Conservation (phyloP, 2,329 filamentous ascomycete genomes). For the Amphichorda felina region DNA sequence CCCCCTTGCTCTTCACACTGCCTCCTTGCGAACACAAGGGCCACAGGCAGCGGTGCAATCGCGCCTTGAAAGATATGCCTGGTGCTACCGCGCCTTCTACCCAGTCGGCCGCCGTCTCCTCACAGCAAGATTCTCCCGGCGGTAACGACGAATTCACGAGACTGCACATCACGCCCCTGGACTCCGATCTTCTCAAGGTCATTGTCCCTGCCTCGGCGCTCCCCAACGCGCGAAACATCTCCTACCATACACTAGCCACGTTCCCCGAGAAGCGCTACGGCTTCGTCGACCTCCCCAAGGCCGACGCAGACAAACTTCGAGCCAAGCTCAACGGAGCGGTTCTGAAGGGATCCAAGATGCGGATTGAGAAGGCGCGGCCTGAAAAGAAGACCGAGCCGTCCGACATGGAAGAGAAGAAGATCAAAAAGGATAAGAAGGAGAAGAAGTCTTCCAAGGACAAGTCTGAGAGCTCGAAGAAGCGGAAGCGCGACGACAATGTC, state of each 20-base stretch:
- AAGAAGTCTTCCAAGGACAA: conserved; percentile 20
- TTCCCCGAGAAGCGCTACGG: conserved; percentile 89
- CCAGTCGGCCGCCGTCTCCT: no score
- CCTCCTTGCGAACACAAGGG: no score
- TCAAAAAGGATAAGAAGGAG: conserved; percentile 22
- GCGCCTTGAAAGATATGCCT: no score
- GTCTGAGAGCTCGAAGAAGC: conserved; percentile 22
- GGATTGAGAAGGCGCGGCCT: conserved; percentile 69
- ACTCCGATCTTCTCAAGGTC: conserved; percentile 57
- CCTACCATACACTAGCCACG: conserved; percentile 76
- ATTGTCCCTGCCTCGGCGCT: conserved; percentile 59
- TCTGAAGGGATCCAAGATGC: conserved; percentile 74
- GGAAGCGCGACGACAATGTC: conserved; percentile 38
- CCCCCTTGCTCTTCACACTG: no score
- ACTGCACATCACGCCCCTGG: conserved; percentile 83
- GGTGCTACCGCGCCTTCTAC: no score
- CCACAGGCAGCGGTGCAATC: no score
- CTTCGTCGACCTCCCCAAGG: conserved; percentile 69
- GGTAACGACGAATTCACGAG: conserved; percentile 14
- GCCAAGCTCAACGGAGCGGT: conserved; percentile 83
- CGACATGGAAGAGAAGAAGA: conserved; percentile 18
- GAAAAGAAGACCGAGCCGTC: conserved; percentile 24
- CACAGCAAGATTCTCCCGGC: no score
- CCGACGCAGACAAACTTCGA: conserved; percentile 81
- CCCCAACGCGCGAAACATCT: conserved; percentile 62